Conservation (phyloP, 2,329 filamentous ascomycete species). For the Curvularia hawaiiensis region DNA sequence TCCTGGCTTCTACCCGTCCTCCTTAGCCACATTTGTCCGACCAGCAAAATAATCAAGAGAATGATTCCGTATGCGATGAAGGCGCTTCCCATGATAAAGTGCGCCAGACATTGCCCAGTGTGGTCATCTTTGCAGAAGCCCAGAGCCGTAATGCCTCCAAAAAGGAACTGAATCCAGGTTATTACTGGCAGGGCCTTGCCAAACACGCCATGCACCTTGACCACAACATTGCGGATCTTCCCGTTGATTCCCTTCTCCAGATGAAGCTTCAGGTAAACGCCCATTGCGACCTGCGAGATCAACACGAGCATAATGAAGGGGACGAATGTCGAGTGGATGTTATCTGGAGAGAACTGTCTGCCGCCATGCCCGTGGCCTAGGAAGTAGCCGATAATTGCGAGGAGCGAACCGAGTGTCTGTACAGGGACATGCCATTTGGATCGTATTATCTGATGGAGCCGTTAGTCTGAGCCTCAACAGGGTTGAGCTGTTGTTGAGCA, state of each 20-base stretch:
- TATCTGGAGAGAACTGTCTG: conserved; percentile 71
- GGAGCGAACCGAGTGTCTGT: conserved; percentile 73
- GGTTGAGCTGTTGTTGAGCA: no score
- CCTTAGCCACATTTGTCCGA: conserved; percentile 86
- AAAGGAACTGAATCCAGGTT: conserved; percentile 92
- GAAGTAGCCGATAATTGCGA: conserved; percentile 86
- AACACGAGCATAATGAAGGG: conserved; percentile 81
- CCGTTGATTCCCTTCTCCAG: conserved; percentile 83
- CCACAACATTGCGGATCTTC: conserved; percentile 73
- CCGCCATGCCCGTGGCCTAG: conserved; percentile 91
- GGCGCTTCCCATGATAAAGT: conserved; percentile 98
- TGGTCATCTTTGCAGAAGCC: conserved; percentile 95
- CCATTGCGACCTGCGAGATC: conserved; percentile 75
- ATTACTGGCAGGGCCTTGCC: conserved; percentile 88
- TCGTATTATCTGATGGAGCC: conserved; percentile 72
- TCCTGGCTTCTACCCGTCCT: conserved; percentile 87
- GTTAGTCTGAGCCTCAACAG: neutral
- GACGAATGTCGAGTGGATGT: conserved; percentile 79
- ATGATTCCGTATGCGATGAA: conserved; percentile 94
- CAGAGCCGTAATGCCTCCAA: conserved; percentile 89
- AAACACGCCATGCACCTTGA: conserved; percentile 76
- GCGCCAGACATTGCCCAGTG: conserved; percentile 87
- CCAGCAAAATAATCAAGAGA: conserved; percentile 82
- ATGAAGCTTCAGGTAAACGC: conserved; percentile 87
- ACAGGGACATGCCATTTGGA: conserved; percentile 94